Conservation (phyloP, 23 red algal genomes). For the Cyanidiococcus yangmingshanensis region DNA sequence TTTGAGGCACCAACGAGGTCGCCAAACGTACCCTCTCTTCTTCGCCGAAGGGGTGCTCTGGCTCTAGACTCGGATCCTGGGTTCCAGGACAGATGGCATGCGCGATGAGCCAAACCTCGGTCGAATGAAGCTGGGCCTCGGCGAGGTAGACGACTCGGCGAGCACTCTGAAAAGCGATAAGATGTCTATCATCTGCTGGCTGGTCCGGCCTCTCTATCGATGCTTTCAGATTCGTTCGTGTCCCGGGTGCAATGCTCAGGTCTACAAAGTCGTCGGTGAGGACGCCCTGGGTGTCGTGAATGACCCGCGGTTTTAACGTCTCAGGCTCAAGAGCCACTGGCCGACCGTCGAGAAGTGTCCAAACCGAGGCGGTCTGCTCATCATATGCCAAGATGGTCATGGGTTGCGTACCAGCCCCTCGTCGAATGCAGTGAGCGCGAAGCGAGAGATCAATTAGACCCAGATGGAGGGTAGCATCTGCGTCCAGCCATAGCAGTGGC, state of each 20-base stretch:
- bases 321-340: background rate
- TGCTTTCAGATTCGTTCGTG: background rate
- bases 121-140: background rate
- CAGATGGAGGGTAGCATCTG: background rate
- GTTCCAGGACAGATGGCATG: background rate
- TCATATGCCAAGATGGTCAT: background rate
- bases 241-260: background rate
- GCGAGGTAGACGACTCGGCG: background rate
- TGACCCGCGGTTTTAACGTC: background rate
- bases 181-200: background rate
- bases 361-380: background rate
- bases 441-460: background rate
- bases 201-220: background rate
- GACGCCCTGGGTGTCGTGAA: background rate
- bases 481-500: slow-evolving; percentile 5
- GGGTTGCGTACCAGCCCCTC: background rate
- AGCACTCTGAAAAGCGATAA: background rate
- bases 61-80: background rate
- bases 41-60: background rate
- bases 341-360: background rate
- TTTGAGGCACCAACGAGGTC: background rate
- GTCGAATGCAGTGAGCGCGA: background rate
- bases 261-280: background rate
- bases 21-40: background rate
- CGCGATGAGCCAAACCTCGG: background rate